These are phyloP conservation scores for Epichloe hybrida DNA, from an alignment of 2,329 filamentous ascomycete genomes.

Conservation along the genomic window DNA sequence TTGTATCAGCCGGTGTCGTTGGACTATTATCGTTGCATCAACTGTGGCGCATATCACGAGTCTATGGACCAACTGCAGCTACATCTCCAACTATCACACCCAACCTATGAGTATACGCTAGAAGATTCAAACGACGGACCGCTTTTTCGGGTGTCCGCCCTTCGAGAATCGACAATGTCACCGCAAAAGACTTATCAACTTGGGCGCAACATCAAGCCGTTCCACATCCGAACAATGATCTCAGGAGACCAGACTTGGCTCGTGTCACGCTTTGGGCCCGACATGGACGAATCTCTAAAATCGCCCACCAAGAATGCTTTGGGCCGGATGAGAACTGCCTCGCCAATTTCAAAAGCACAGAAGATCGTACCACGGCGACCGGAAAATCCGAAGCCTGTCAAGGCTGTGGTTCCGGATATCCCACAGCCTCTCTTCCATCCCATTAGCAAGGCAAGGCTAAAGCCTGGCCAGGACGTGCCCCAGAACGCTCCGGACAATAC, in stretches of 20 bases:
- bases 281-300: constrained; percentile 14
- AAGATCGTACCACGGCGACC: constrained; percentile 6
- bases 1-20: constrained; percentile 30
- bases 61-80: constrained; percentile 33
- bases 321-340: constrained; percentile 13
- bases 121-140: constrained; percentile 23
- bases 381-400: constrained; percentile 11
- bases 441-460: constrained; percentile 38
- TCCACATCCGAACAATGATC: constrained; percentile 31
- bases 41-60: constrained; percentile 34
- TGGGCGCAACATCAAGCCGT: constrained; percentile 26
- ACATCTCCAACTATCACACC: constrained; percentile 33
- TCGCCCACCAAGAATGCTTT: constrained; percentile 12
- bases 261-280: constrained; percentile 26
- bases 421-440: constrained; percentile 43
- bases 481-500: constrained; percentile 30
- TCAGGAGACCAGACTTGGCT: constrained; percentile 34
- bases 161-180: constrained; percentile 14
- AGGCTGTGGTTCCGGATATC: constrained; percentile 33
- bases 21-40: constrained; percentile 36
- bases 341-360: constrained; percentile 9
- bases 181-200: constrained; percentile 28
- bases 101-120: constrained; percentile 30
- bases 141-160: constrained; percentile 26
- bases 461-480: constrained; percentile 34